Percentiles rank a stretch among this genome's conserved stretches.
Conservation (phyloP, 208 protist genomes). For the Borovskyia barvae region DNA sequence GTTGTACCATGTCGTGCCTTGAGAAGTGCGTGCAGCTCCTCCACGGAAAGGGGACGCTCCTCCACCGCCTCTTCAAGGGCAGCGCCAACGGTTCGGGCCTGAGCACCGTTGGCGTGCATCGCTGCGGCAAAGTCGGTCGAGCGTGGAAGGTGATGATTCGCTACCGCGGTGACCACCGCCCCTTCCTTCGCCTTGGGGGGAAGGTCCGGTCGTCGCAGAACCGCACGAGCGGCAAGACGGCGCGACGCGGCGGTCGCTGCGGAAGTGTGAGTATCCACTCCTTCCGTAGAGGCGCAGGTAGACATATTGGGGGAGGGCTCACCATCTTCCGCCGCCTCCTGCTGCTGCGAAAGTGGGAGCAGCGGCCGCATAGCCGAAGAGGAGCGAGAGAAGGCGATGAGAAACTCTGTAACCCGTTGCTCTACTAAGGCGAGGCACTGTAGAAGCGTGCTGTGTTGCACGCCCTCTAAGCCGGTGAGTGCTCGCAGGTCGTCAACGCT, state of each 20-base stretch:
- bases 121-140: conserved; percentile 22
- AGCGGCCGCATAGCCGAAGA: conserved; percentile 9
- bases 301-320: too few species aligned
- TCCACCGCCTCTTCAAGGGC: conserved; percentile 21
- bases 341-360: conserved; percentile 3
- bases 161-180: conserved; percentile 1
- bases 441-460: conserved; percentile 31
- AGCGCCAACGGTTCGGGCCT: background rate
- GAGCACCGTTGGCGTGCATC: background rate
- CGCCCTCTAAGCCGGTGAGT: conserved; percentile 22
- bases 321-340: background rate
- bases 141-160: conserved; percentile 25
- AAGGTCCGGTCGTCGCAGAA: conserved; percentile 44
- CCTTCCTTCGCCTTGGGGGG: conserved; percentile 5
- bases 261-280: background rate
- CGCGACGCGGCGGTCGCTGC: background rate
- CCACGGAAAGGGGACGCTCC: conserved; percentile 16
- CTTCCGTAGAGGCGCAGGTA: conserved; percentile 2
- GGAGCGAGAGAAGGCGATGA: conserved; percentile 37
- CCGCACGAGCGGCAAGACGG: conserved; percentile 26
- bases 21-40: conserved; percentile 31
- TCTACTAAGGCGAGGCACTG: conserved; percentile 62
- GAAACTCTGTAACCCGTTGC: conserved; percentile 74
- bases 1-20: too few species aligned
- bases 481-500: conserved; percentile 20